These are phyloP conservation scores for Begonia fuchsioides DNA, from an alignment of 306 rosid species.

Conservation along the genomic window DNA sequence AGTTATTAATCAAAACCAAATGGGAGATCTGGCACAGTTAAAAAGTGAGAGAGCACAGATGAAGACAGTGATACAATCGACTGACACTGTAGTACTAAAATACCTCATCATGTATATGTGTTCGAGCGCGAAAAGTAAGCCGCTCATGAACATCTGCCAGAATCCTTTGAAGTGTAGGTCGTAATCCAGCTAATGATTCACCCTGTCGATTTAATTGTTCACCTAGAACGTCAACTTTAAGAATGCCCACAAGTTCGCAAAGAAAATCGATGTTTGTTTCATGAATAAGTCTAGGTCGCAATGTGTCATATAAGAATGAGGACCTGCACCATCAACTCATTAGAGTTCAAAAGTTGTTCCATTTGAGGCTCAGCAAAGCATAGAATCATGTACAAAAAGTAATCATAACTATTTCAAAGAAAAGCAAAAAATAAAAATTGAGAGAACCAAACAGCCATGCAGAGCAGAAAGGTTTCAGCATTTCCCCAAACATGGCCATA, in stretches of 20 bases:
- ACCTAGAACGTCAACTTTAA: constrained; percentile 82
- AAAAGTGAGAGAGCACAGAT: no score
- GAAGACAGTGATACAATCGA: no score
- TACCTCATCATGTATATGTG: constrained; percentile 91
- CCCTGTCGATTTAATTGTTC: constrained; percentile 62
- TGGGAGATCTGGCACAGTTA: no score
- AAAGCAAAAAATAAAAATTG: not conserved
- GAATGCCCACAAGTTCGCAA: constrained; percentile 92
- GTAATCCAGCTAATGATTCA: constrained; percentile 77
- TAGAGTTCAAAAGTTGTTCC: constrained; percentile 8
- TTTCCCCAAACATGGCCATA: no score
- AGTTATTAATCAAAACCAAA: no score
- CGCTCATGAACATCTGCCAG: constrained; percentile 96
- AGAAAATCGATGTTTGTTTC: constrained; percentile 87
- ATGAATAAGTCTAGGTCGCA: constrained; percentile 89
- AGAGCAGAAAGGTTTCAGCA: no score
- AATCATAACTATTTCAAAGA: no score
- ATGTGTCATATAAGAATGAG: constrained; percentile 74
- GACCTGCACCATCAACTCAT: constrained; percentile 45
- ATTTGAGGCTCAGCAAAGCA: not conserved
- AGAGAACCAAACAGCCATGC: not conserved
- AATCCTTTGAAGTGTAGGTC: constrained; percentile 85
- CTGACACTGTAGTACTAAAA: constrained; percentile 6
- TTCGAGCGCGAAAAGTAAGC: constrained; percentile 90
- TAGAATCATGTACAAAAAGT: no score